A percentile compares a stretch with the other conserved stretches of the same genome.
These are phyloP conservation scores for Geotrichum phurueaensis DNA, from an alignment of 1,139 yeast genomes.

Conservation along the genomic window DNA sequence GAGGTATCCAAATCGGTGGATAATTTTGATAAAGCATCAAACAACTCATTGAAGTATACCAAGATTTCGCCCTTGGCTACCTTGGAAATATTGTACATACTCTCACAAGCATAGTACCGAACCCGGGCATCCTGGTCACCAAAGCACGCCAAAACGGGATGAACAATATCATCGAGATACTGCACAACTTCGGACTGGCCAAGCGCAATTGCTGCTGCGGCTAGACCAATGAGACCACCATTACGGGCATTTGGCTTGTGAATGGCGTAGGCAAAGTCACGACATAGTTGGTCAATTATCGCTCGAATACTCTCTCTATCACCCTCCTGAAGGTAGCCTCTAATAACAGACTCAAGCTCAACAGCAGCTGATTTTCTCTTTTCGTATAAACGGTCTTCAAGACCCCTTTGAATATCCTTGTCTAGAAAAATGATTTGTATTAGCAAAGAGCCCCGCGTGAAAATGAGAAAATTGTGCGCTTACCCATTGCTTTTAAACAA, in stretches of 20 bases:
- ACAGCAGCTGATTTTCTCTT: slow-evolving; percentile 92
- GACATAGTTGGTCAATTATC: slow-evolving; percentile 61
- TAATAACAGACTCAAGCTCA: slow-evolving; percentile 76
- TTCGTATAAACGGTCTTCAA: slow-evolving; percentile 86
- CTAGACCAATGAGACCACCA: slow-evolving; percentile 71
- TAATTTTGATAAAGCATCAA: slow-evolving; percentile 80
- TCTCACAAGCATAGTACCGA: slow-evolving; percentile 94
- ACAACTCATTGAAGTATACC: slow-evolving; percentile 85
- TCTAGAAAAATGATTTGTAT: slow-evolving; percentile 38
- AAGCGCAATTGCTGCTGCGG: slow-evolving; percentile 72
- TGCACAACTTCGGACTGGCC: slow-evolving; percentile 64
- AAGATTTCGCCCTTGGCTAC: slow-evolving; percentile 94
- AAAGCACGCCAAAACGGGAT: slow-evolving; percentile 91
- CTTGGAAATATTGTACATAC: slow-evolving; percentile 91
- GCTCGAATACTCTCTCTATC: slow-evolving; percentile 63
- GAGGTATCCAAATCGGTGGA: slow-evolving; percentile 90
- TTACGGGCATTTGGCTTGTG: slow-evolving; percentile 71
- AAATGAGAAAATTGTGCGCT: not conserved
- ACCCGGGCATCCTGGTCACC: slow-evolving; percentile 96
- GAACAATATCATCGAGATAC: slow-evolving; percentile 79
- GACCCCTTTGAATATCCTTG: slow-evolving; percentile 69
- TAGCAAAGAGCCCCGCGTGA: not conserved
- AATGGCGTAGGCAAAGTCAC: slow-evolving; percentile 70
- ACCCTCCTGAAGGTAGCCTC: slow-evolving; percentile 61
- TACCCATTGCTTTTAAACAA: not conserved